phyloP scores from a whole-genome alignment of 2,329 filamentous ascomycete species.

The Laburnicola sp. region DNA sequence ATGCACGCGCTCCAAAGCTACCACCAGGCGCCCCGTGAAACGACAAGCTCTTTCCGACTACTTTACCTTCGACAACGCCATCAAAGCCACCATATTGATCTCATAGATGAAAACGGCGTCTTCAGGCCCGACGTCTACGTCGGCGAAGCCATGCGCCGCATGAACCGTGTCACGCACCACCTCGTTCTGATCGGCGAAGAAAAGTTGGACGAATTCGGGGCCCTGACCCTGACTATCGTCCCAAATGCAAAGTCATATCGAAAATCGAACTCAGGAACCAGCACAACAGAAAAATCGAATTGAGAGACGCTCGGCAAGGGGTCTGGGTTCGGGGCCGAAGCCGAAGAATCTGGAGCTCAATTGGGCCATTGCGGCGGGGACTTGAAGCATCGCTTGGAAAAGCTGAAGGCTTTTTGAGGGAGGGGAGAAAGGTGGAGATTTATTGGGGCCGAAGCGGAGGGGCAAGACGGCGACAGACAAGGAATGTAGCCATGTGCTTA shows the following conservation, averaged over 20 bases:
- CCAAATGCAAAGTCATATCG: conserved; percentile 73
- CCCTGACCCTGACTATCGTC: conserved; percentile 49
- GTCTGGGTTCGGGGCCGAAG: conserved; percentile 27
- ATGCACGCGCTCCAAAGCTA: conserved; percentile 24
- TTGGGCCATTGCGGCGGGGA: conserved; percentile 84
- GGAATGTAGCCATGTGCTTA: conserved; percentile 61
- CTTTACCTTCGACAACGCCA: conserved; percentile 54
- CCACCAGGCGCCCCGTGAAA: conserved; percentile 27
- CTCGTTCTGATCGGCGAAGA: conserved; percentile 54
- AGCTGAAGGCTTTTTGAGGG: conserved; percentile 69
- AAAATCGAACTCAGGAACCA: conserved; percentile 55
- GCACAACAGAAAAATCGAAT: conserved; percentile 52
- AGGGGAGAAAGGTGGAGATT: conserved; percentile 76
- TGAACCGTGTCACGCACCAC: conserved; percentile 56
- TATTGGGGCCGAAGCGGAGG: conserved; percentile 68
- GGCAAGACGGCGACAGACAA: conserved; percentile 62
- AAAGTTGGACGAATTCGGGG: conserved; percentile 25
- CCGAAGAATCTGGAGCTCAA: conserved; percentile 84
- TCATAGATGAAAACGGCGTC: conserved; percentile 48
- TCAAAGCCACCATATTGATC: conserved; percentile 49
- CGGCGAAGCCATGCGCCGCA: conserved; percentile 45
- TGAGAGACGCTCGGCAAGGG: conserved; percentile 48
- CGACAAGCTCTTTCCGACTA: conserved; percentile 45
- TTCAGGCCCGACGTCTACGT: conserved; percentile 41
- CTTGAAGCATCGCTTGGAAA: conserved; percentile 58